These are phyloP conservation scores for Sclerotiophoma versabilis DNA, from an alignment of 2,329 filamentous ascomycete genomes.

Conservation along the genomic window DNA sequence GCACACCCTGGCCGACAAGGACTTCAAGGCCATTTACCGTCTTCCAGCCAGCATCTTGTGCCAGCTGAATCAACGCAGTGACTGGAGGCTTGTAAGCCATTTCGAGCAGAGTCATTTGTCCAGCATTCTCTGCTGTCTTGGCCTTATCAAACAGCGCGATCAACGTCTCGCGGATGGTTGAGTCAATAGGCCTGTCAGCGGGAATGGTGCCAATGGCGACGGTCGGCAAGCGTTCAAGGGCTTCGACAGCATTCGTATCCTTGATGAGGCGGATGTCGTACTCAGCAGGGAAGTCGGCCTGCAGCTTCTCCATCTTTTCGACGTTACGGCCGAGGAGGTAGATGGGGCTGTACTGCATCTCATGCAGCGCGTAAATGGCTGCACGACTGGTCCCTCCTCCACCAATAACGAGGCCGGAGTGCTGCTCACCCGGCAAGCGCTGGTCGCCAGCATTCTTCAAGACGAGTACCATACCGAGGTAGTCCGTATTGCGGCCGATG, in stretches of 20 bases:
- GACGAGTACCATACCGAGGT: conserved; percentile 86
- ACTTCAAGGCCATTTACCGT: conserved; percentile 89
- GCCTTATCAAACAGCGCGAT: conserved; percentile 57
- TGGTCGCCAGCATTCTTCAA: conserved; percentile 70
- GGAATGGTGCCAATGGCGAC: conserved; percentile 92
- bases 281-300: conserved; percentile 72
- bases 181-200: conserved; percentile 82
- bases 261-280: conserved; percentile 70
- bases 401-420: conserved; percentile 80
- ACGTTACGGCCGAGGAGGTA: conserved; percentile 83
- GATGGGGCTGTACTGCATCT: conserved; percentile 83
- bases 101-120: conserved; percentile 72
- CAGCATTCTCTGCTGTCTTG: conserved; percentile 27
- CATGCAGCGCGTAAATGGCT: conserved; percentile 85
- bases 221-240: conserved; percentile 59
- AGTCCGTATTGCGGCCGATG: conserved; percentile 93
- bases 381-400: conserved; percentile 92
- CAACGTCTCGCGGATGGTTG: conserved; percentile 71
- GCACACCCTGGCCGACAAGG: conserved; percentile 81
- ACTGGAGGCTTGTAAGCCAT: conserved; percentile 94
- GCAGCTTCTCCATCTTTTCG: conserved; percentile 71
- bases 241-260: conserved; percentile 58
- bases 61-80: conserved; percentile 85
- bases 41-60: conserved; percentile 77
- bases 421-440: conserved; percentile 46